Conservation (phyloP, 371 early-diverging fungal species). For the Mortierella sp. region DNA sequence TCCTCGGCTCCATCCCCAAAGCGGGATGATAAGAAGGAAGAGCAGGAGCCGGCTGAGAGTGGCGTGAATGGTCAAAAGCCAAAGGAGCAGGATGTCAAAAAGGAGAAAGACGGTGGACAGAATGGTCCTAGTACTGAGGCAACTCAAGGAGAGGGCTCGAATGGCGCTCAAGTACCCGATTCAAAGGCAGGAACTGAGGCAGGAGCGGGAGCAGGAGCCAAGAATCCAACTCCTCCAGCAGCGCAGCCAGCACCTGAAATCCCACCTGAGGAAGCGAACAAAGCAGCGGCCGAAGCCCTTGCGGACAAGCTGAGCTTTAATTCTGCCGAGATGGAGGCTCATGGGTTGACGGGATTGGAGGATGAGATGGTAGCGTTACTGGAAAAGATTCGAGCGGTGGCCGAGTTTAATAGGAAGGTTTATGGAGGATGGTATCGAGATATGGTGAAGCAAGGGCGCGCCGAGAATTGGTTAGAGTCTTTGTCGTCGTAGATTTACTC, state of each 20-base stretch:
- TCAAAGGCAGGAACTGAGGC: neutral
- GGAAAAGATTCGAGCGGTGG: constrained; percentile 49
- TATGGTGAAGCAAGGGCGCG: constrained; percentile 39
- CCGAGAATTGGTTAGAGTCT: constrained; percentile 41
- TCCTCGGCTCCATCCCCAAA: no score
- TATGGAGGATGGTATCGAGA: constrained; percentile 50
- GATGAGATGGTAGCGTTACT: constrained; percentile 50
- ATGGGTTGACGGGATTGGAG: constrained; percentile 49
- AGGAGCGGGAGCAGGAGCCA: neutral
- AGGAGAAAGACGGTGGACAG: neutral
- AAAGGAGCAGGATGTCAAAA: constrained; percentile 27
- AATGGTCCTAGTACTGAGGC: neutral
- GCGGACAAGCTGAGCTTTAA: constrained; percentile 47
- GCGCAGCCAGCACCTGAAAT: constrained; percentile 7
- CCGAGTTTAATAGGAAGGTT: constrained; percentile 52
- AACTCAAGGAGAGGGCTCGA: neutral
- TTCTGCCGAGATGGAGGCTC: constrained; percentile 45
- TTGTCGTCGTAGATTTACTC: neutral
- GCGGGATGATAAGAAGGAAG: no score
- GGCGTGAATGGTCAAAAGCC: neutral
- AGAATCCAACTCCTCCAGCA: neutral
- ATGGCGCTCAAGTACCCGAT: no score
- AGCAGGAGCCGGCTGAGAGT: neutral
- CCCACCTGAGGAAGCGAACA: constrained; percentile 36
- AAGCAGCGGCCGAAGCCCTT: constrained; percentile 43